Percentiles rank a stretch among this genome's conserved stretches.
Evolutionary conservation across 73 alveolate species (phyloP).

Genomic region (Paramecium pentaurelia): DNA sequence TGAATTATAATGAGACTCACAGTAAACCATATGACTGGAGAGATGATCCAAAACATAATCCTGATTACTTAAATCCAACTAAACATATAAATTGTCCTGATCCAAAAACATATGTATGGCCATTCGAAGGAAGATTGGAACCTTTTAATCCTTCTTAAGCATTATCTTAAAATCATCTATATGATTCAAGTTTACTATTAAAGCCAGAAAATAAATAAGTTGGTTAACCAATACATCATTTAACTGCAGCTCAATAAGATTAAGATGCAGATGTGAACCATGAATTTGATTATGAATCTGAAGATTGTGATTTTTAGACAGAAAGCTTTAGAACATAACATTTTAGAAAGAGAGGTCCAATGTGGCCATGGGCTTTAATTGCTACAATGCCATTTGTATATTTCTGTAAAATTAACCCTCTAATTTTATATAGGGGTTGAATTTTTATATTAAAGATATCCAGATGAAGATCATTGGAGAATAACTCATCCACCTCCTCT

Average conservation of each 20-base stretch:
- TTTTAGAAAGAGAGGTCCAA: conserved; percentile 61
- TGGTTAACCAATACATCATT: not conserved
- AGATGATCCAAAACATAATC: conserved; percentile 45
- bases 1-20: not conserved
- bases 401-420: not conserved
- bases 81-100: conserved; percentile 54
- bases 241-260: conserved; percentile 46
- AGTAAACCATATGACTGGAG: not conserved
- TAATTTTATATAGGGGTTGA: conserved; percentile 44
- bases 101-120: conserved; percentile 57
- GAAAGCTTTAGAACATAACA: conserved; percentile 61
- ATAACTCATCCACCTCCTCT: conserved; percentile 62
- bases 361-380: not conserved
- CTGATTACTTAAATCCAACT: not conserved
- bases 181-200: not conserved
- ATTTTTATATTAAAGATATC: conserved; percentile 52
- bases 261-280: conserved; percentile 54
- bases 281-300: conserved; percentile 63
- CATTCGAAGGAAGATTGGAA: conserved; percentile 44
- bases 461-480: conserved; percentile 67
- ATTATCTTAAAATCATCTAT: conserved; percentile 22
- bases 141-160: conserved; percentile 33
- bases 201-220: conserved; percentile 59
- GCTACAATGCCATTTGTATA: conserved; percentile 44
- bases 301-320: conserved; percentile 54